phyloP scores from a whole-genome alignment of 306 rosid genomes.

The Heteromeles arbutifolia region DNA sequence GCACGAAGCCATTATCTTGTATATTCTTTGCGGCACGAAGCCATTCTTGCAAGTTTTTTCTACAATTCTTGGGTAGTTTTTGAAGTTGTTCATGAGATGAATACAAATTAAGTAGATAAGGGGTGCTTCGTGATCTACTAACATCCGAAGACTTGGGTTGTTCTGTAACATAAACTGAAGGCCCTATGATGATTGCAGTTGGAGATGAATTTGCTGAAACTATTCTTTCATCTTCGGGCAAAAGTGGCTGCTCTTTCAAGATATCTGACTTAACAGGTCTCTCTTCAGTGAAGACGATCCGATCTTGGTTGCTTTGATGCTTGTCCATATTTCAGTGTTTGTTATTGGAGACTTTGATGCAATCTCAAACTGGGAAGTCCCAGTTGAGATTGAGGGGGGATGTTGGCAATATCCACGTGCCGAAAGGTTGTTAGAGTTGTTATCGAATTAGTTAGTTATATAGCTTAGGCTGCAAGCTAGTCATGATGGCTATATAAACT shows the following conservation, averaged over 20 bases:
- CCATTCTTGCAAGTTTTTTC: too few relatives aligned
- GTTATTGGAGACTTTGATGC: too few relatives aligned
- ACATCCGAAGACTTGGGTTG: slow-evolving; percentile 25
- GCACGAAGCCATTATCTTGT: too few relatives aligned
- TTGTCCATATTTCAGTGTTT: slow-evolving; percentile 24
- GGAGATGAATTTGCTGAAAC: slow-evolving; percentile 33
- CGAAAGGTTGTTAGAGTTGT: too few relatives aligned
- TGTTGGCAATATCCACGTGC: too few relatives aligned
- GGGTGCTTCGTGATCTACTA: slow-evolving; percentile 17
- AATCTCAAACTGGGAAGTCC: too few relatives aligned
- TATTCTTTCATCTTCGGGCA: slow-evolving; percentile 42
- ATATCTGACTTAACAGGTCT: slow-evolving; percentile 33
- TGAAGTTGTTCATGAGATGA: slow-evolving; percentile 29
- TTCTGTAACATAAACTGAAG: slow-evolving; percentile 17
- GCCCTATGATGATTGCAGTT: slow-evolving; percentile 27
- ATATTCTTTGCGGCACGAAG: too few relatives aligned
- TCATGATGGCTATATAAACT: too few relatives aligned
- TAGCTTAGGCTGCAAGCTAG: too few relatives aligned
- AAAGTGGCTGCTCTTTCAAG: slow-evolving; percentile 38
- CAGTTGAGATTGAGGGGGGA: too few relatives aligned
- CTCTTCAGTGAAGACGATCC: slow-evolving; percentile 35
- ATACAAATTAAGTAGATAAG: slow-evolving; percentile 17
- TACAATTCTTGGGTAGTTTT: too few relatives aligned
- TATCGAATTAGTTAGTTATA: too few relatives aligned
- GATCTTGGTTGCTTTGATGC: slow-evolving; percentile 36